These are phyloP conservation scores for Aspergillus egyptiacus DNA, from an alignment of 495 filamentous ascomycete species.

Conservation along the genomic window DNA sequence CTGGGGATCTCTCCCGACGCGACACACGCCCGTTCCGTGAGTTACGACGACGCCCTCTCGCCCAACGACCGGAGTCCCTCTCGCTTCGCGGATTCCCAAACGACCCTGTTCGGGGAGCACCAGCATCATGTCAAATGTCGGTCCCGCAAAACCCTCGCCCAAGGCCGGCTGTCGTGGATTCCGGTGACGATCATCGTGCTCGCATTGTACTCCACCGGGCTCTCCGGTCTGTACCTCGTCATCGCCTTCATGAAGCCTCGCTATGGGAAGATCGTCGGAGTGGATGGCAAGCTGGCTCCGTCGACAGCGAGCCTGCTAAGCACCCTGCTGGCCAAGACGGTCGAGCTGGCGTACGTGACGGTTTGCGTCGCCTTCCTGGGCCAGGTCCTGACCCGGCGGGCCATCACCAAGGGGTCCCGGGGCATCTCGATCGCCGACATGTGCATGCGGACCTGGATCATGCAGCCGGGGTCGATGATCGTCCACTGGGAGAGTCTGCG, in stretches of 20 bases:
- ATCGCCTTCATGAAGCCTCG: slow-evolving; percentile 53
- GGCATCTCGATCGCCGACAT: slow-evolving; percentile 70
- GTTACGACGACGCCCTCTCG: neutral
- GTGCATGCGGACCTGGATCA: slow-evolving; percentile 56
- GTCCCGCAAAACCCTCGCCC: slow-evolving; percentile 17
- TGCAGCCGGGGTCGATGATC: slow-evolving; percentile 60
- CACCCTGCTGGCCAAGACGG: slow-evolving; percentile 62
- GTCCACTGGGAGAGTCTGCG: slow-evolving; percentile 58
- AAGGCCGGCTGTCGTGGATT: slow-evolving; percentile 49
- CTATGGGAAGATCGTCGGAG: slow-evolving; percentile 51
- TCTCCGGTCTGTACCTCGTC: slow-evolving; percentile 59
- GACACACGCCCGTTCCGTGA: neutral
- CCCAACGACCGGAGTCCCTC: neutral
- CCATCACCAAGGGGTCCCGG: slow-evolving; percentile 45
- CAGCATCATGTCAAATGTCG: neutral
- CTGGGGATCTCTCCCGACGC: slow-evolving; percentile 2
- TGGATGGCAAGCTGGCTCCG: slow-evolving; percentile 40
- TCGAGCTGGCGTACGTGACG: slow-evolving; percentile 71
- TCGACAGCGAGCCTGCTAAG: slow-evolving; percentile 56
- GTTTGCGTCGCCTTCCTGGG: slow-evolving; percentile 70
- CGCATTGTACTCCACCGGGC: slow-evolving; percentile 59
- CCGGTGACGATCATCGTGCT: slow-evolving; percentile 52
- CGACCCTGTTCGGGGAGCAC: neutral
- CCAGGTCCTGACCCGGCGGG: slow-evolving; percentile 61
- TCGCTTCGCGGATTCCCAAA: neutral